phyloP scores from a whole-genome alignment of 768 basidiomycete species.

The Scleroderma bovista region DNA sequence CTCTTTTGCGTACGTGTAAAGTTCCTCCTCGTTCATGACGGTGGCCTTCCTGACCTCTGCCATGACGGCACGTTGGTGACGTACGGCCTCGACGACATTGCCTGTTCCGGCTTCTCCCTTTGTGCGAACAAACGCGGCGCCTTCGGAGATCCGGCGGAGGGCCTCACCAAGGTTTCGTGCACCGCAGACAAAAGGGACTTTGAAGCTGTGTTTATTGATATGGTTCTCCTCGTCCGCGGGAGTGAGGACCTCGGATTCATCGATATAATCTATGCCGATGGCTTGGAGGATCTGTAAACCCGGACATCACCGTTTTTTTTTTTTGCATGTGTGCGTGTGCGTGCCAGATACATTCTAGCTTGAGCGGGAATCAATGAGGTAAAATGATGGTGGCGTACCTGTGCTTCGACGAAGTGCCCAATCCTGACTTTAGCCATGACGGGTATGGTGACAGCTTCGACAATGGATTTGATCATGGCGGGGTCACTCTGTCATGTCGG shows the following conservation, averaged over 20 bases:
- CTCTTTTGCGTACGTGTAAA: conserved; percentile 90
- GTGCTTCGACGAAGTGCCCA: conserved; percentile 96
- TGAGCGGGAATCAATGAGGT: background rate
- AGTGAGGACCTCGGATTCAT: conserved; percentile 92
- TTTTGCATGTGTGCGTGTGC: background rate
- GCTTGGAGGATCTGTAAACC: conserved; percentile 79
- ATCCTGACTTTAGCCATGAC: conserved; percentile 97
- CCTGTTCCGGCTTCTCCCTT: conserved; percentile 92
- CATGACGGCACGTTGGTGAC: conserved; percentile 81
- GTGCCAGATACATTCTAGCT: background rate
- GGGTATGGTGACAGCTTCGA: conserved; percentile 91
- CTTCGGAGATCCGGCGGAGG: conserved; percentile 92
- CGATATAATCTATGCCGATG: conserved; percentile 94
- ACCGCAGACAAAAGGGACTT: conserved; percentile 95
- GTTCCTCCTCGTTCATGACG: conserved; percentile 91
- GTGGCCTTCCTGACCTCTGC: conserved; percentile 80
- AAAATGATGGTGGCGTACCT: conserved; percentile 39
- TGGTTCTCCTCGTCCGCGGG: conserved; percentile 95
- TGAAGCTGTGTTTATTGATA: conserved; percentile 95
- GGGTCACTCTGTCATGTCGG: conserved; percentile 68
- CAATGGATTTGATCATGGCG: conserved; percentile 93
- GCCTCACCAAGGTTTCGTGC: conserved; percentile 95
- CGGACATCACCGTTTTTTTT: background rate
- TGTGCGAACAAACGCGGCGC: conserved; percentile 97
- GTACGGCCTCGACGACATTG: conserved; percentile 90